Percentiles rank a stretch among this genome's conserved stretches.
Conservation (phyloP, 2,329 filamentous ascomycete genomes). For the Epichloe festucae region DNA sequence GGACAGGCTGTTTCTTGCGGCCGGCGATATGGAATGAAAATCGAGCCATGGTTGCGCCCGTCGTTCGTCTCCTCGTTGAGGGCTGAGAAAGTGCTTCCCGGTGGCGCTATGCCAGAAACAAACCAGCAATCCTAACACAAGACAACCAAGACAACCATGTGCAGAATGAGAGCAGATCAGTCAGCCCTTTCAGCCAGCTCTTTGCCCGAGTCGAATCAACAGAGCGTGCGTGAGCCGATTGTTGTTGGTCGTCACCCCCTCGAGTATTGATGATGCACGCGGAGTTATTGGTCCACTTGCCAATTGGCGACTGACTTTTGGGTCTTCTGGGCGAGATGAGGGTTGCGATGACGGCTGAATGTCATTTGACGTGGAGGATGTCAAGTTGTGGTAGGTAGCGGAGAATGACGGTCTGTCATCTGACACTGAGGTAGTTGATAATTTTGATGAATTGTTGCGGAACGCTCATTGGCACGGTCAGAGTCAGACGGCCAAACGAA, state of each 20-base stretch:
- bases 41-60: slow-evolving; percentile 23
- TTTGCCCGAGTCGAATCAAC: no score
- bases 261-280: not conserved
- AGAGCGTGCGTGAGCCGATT: not conserved
- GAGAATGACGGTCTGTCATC: no score
- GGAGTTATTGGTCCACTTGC: not conserved
- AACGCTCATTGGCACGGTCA: no score
- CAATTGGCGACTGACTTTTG: not conserved
- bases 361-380: no score
- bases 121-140: not conserved
- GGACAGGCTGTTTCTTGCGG: slow-evolving; percentile 28
- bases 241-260: not conserved
- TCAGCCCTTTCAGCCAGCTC: not conserved
- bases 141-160: not conserved
- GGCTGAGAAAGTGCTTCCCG: not conserved
- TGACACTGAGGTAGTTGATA: no score
- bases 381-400: no score
- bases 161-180: not conserved
- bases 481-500: no score
- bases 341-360: no score
- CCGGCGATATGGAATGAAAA: slow-evolving; percentile 37
- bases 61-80: not conserved
- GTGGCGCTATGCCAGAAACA: not conserved
- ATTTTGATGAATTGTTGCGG: no score
- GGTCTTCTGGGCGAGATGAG: no score